These are phyloP conservation scores for Naumovozyma baii DNA, from an alignment of 805 yeast species.

Conservation along the genomic window DNA sequence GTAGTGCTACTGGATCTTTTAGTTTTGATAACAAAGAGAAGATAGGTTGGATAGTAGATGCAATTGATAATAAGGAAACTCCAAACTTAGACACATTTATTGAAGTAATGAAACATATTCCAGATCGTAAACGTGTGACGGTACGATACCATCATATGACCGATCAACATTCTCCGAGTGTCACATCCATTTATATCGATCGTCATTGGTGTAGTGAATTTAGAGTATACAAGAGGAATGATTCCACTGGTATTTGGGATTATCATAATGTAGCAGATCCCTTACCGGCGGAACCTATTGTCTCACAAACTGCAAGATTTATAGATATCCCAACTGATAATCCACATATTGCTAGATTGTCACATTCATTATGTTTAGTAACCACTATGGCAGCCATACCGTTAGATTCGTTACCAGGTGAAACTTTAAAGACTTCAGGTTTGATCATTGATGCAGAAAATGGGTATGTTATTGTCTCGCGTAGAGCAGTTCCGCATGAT, in stretches of 20 bases:
- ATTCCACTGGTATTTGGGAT: slow-evolving; percentile 50
- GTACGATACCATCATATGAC: slow-evolving; percentile 66
- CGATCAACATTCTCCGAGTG: slow-evolving; percentile 66
- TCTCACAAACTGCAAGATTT: slow-evolving; percentile 58
- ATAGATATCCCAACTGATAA: slow-evolving; percentile 57
- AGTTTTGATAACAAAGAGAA: slow-evolving; percentile 47
- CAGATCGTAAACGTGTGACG: slow-evolving; percentile 65
- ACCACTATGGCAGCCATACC: slow-evolving; percentile 55
- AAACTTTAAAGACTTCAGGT: slow-evolving; percentile 59
- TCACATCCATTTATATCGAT: slow-evolving; percentile 61
- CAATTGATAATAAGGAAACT: slow-evolving; percentile 64
- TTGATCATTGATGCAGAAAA: slow-evolving; percentile 69
- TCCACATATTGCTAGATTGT: slow-evolving; percentile 42
- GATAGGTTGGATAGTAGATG: slow-evolving; percentile 73
- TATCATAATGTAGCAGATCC: slow-evolving; percentile 44
- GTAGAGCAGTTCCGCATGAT: slow-evolving; percentile 76
- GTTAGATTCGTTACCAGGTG: slow-evolving; percentile 64
- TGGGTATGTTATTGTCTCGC: slow-evolving; percentile 72
- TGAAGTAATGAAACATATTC: slow-evolving; percentile 66
- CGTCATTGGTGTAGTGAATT: slow-evolving; percentile 78
- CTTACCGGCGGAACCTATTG: slow-evolving; percentile 40
- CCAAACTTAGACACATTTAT: slow-evolving; percentile 68
- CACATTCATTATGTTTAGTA: slow-evolving; percentile 64
- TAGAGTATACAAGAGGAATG: slow-evolving; percentile 56
- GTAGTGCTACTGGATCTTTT: slow-evolving; percentile 72